Percentiles rank a stretch among this genome's conserved stretches.
Conservation (phyloP, 352 stramenopile species). For the Bremia lactucae region DNA sequence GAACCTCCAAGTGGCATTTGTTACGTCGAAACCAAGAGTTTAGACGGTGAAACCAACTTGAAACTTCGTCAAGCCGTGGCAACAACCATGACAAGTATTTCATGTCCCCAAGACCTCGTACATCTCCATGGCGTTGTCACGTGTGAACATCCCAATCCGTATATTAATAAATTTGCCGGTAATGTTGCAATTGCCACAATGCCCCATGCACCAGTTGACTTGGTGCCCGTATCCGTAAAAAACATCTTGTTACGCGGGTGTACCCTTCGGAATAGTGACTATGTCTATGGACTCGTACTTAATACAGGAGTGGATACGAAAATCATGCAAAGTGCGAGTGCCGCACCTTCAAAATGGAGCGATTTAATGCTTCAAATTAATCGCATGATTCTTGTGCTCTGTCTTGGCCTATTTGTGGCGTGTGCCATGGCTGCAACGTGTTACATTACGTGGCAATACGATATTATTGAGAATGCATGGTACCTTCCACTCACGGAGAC, state of each 20-base stretch:
- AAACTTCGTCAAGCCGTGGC: slow-evolving; percentile 76
- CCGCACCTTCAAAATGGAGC: slow-evolving; percentile 74
- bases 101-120: slow-evolving; percentile 41
- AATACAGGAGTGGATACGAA: slow-evolving; percentile 89
- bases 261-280: slow-evolving; percentile 84
- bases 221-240: slow-evolving; percentile 72
- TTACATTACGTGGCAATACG: slow-evolving; percentile 70
- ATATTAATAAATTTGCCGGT: slow-evolving; percentile 84
- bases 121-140: slow-evolving; percentile 49
- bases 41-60: slow-evolving; percentile 91
- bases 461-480: slow-evolving; percentile 63
- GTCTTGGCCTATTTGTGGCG: slow-evolving; percentile 45
- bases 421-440: slow-evolving; percentile 57
- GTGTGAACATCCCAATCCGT: slow-evolving; percentile 71
- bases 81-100: slow-evolving; percentile 50
- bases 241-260: slow-evolving; percentile 87
- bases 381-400: slow-evolving; percentile 73
- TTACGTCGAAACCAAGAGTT: slow-evolving; percentile 86
- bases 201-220: too few species aligned
- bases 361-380: slow-evolving; percentile 76
- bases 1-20: slow-evolving; percentile 70
- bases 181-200: slow-evolving; percentile 70
- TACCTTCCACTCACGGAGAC: slow-evolving; percentile 45
- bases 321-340: slow-evolving; percentile 80
- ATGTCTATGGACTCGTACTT: slow-evolving; percentile 75